phyloP scores from a whole-genome alignment of 495 filamentous ascomycete genomes.

The Clohesyomyces aquaticus region DNA sequence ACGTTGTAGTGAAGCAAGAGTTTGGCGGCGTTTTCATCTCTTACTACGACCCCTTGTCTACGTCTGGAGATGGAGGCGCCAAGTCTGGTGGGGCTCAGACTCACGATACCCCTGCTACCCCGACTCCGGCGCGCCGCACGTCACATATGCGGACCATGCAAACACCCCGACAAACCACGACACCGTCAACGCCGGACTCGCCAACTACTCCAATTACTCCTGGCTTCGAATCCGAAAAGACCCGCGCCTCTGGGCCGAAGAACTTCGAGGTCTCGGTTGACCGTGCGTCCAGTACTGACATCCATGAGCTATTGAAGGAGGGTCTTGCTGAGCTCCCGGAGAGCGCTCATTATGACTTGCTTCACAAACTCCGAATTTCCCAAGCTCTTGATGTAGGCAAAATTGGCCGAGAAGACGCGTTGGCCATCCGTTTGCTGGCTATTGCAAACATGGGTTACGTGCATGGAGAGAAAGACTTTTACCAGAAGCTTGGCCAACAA shows the following conservation, averaged over 20 bases:
- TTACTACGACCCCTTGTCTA: slow-evolving; percentile 58
- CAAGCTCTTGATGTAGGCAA: slow-evolving; percentile 69
- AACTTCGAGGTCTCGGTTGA: slow-evolving; percentile 72
- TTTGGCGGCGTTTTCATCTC: slow-evolving; percentile 68
- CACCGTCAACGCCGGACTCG: slow-evolving; percentile 60
- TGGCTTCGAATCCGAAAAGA: slow-evolving; percentile 18
- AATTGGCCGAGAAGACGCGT: slow-evolving; percentile 70
- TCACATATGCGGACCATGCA: slow-evolving; percentile 43
- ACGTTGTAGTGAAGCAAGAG: slow-evolving; percentile 60
- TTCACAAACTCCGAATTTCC: slow-evolving; percentile 82
- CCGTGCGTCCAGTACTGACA: slow-evolving; percentile 60
- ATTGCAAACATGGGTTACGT: slow-evolving; percentile 93
- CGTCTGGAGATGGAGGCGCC: slow-evolving; percentile 14
- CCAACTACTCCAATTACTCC: slow-evolving; percentile 33
- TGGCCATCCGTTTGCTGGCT: slow-evolving; percentile 81
- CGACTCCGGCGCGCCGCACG: slow-evolving; percentile 55
- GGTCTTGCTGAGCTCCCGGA: slow-evolving; percentile 69
- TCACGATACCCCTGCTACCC: slow-evolving; percentile 47
- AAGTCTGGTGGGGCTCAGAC: slow-evolving; percentile 24
- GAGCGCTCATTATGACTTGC: slow-evolving; percentile 77
- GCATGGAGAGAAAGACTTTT: slow-evolving; percentile 74
- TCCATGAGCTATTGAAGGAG: slow-evolving; percentile 69
- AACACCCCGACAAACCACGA: slow-evolving; percentile 50
- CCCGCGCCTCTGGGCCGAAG: slow-evolving; percentile 49
- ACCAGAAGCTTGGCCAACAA: slow-evolving; percentile 80